A percentile compares a stretch with the other conserved stretches of the same genome.
phyloP scores from a whole-genome alignment of 129 eudicot genomes.

The Pseudognaphalium luteoalbum region DNA sequence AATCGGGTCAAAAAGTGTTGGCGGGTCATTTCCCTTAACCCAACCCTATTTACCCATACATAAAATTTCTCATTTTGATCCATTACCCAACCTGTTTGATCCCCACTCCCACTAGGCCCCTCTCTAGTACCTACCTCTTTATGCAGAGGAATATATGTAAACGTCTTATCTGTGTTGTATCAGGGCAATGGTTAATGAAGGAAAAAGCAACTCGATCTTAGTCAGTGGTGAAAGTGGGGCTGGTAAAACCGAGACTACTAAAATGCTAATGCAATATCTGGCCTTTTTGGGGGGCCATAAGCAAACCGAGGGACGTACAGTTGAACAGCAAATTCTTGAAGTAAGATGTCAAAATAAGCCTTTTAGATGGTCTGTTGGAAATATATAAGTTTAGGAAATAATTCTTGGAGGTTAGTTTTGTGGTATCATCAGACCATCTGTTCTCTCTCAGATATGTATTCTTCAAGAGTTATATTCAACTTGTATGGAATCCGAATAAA shows the following conservation, averaged over 20 bases:
- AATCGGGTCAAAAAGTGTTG: neutral
- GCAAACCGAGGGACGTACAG: constrained; percentile 88
- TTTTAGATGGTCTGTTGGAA: constrained; percentile 12
- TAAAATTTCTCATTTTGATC: neutral
- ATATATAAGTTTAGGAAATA: constrained; percentile 16
- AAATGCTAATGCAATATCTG: constrained; percentile 98
- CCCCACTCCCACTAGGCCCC: neutral
- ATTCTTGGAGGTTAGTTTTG: constrained; percentile 19
- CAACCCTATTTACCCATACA: neutral
- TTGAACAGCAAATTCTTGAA: constrained; percentile 95
- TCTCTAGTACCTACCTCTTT: neutral
- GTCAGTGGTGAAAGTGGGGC: constrained; percentile 99
- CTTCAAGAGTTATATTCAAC: neutral
- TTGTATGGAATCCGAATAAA: neutral
- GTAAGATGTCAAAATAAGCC: constrained; percentile 46
- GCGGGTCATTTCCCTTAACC: neutral
- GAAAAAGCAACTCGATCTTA: constrained; percentile 86
- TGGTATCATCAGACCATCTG: neutral
- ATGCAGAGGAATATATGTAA: constrained; percentile 3
- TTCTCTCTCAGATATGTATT: neutral
- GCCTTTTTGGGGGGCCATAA: constrained; percentile 93
- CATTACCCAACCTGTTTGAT: constrained; percentile 5
- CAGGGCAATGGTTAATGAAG: constrained; percentile 95
- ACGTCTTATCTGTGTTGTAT: constrained; percentile 27
- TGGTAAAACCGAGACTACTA: constrained; percentile 98